Conservation (phyloP, 129 eudicot genomes). For the Lactuca saligna region DNA sequence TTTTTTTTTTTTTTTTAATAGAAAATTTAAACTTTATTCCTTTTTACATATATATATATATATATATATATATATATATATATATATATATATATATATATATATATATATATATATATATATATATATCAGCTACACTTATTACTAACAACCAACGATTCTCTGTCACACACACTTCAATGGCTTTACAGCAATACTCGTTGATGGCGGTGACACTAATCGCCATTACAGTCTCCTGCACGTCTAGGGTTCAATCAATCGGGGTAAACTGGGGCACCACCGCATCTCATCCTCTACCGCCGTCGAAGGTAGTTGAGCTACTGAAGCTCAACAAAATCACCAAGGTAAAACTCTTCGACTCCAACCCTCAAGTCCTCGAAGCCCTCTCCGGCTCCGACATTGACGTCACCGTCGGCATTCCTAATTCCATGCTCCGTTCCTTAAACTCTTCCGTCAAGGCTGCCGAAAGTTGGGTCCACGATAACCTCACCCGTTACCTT, state of each 20-base stretch:
- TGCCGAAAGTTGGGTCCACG: slow-evolving; percentile 86
- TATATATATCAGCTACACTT: not conserved
- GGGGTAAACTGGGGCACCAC: slow-evolving; percentile 95
- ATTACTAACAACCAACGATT: slow-evolving; percentile 10
- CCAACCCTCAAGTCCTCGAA: slow-evolving; percentile 63
- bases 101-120: too few relatives aligned
- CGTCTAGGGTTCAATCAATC: slow-evolving; percentile 35
- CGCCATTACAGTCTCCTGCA: slow-evolving; percentile 18
- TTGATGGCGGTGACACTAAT: slow-evolving; percentile 18
- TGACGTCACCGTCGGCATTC: slow-evolving; percentile 70
- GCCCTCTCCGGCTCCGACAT: slow-evolving; percentile 67
- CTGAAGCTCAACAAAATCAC: slow-evolving; percentile 66
- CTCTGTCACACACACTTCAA: slow-evolving; percentile 16
- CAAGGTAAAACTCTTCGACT: slow-evolving; percentile 75
- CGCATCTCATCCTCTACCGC: slow-evolving; percentile 90
- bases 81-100: too few relatives aligned
- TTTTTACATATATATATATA: too few relatives aligned
- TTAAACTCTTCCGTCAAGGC: slow-evolving; percentile 72
- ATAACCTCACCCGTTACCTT: slow-evolving; percentile 76
- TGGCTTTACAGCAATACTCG: slow-evolving; percentile 33
- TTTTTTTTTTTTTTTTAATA: too few relatives aligned
- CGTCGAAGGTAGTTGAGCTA: slow-evolving; percentile 70
- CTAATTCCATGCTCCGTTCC: slow-evolving; percentile 65
- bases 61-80: too few relatives aligned
- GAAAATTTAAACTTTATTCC: too few relatives aligned